phyloP scores from a whole-genome alignment of 352 stramenopile genomes.

The Pseudoperonospora humuli region DNA sequence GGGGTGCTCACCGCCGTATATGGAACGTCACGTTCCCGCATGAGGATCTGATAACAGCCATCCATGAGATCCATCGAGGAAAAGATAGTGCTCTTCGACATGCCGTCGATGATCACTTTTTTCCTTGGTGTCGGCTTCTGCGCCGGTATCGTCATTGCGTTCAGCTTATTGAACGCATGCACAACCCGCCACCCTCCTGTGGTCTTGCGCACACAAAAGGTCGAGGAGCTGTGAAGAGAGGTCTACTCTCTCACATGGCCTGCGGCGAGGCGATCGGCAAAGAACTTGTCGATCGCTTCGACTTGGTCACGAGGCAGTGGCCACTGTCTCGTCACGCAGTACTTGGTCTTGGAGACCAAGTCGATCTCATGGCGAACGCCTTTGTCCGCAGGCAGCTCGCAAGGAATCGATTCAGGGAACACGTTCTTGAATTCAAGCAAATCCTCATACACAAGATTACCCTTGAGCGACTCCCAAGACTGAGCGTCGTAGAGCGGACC shows the following conservation, averaged over 20 bases:
- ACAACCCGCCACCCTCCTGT: background rate
- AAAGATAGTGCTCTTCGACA: no score
- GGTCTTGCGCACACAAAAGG: background rate
- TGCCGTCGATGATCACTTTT: no score
- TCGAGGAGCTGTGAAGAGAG: background rate
- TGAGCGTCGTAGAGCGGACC: background rate
- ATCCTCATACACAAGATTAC: background rate
- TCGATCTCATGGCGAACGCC: conserved; percentile 2
- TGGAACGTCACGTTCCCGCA: background rate
- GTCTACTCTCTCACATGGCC: background rate
- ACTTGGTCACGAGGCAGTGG: background rate
- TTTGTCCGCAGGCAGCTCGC: background rate
- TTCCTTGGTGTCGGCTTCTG: no score
- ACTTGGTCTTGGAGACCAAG: background rate
- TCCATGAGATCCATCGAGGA: no score
- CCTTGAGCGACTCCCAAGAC: background rate
- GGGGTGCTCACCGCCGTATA: no score
- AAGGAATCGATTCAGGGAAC: background rate
- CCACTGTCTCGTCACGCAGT: no score
- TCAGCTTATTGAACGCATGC: background rate
- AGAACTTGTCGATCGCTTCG: background rate
- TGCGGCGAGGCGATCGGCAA: background rate
- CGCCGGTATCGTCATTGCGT: no score
- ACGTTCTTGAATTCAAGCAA: background rate
- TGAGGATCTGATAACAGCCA: no score